Evolutionary conservation across 2,329 filamentous ascomycete species (phyloP), one percentile per base, ranked within the genome.

Genomic region (Xylariaceae sp.): DNA sequence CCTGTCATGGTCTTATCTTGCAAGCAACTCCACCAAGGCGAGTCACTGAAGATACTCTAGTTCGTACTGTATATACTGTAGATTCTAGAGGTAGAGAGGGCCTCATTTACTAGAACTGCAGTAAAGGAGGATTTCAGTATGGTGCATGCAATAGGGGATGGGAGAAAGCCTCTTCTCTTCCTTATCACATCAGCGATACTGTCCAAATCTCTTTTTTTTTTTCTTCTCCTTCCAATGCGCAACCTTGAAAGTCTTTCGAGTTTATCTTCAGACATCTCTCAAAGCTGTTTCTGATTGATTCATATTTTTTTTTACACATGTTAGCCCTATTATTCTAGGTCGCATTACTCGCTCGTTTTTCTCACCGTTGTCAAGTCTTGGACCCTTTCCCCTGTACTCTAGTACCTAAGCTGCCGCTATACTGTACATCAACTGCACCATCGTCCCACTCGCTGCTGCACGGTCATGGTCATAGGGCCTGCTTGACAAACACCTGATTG

Each of bases 401-500:
- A 34, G 37, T 33, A 34, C 40, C 37, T 21, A 27, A 35, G 23
- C 19, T 20, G 34, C 11, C 40, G 20, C 25, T 12, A 22, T 20
- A 34, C 16, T 23, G 43, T 33, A 35, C 44, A 44, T 41, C 43
- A 39, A 41, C 41, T 36, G 41, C 35, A 22, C 40, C 29, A 37
- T 32, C 50, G 50, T 52, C 50, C 50, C 50, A 53, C 49, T 33
- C 32, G 22, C 44, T 27, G 42, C 45, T 53, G 51, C 50, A 42
- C 35, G 45, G 46, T 52, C 19, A 41, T 45, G 51, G 48, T 53
- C 51, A 53, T 52, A 42, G 49, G 51, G 51, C 43, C 48, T 35
- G 34, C 37, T 53, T 21, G 43, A 51, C 46, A 42, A 45, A n/a
- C n/a, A n/a, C n/a, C 51, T 53, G 51, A 53, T 53, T 51, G 48